Conservation (phyloP, 2,329 filamentous ascomycete genomes). For the Calonectria pteridis region DNA sequence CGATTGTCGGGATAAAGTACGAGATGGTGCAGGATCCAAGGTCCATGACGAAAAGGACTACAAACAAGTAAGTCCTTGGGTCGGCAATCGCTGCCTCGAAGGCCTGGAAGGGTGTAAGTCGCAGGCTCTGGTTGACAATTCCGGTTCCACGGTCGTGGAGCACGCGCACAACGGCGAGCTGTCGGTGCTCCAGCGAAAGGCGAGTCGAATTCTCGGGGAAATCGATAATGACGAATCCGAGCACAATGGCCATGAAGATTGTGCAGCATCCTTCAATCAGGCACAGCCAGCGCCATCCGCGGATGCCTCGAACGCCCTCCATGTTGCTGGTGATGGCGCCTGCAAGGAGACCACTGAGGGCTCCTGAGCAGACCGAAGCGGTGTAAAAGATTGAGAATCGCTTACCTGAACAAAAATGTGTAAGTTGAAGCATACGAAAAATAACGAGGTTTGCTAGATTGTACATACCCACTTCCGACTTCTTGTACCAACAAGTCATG, state of each 20-base stretch:
- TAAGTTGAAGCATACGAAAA: background rate
- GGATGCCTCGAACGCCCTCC: slow-evolving; percentile 65
- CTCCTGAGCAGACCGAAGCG: slow-evolving; percentile 70
- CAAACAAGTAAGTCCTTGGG: slow-evolving; percentile 61
- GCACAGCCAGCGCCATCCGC: slow-evolving; percentile 78
- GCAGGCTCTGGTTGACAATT: slow-evolving; percentile 39
- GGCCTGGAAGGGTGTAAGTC: slow-evolving; percentile 47
- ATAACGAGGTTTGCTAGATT: background rate
- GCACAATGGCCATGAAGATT: slow-evolving; percentile 62
- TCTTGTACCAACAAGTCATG: slow-evolving; percentile 75
- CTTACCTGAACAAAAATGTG: slow-evolving; percentile 58
- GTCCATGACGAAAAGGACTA: slow-evolving; percentile 62
- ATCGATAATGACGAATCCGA: slow-evolving; percentile 75
- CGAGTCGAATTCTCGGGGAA: slow-evolving; percentile 72
- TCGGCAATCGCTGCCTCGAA: slow-evolving; percentile 54
- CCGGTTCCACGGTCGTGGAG: slow-evolving; percentile 59
- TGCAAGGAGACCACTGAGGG: slow-evolving; percentile 73
- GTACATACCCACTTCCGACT: slow-evolving; percentile 25
- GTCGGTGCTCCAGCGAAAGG: slow-evolving; percentile 71
- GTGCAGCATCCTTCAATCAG: slow-evolving; percentile 74
- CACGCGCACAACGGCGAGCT: slow-evolving; percentile 71
- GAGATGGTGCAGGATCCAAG: slow-evolving; percentile 61
- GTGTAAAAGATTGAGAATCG: slow-evolving; percentile 70
- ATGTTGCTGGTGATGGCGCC: slow-evolving; percentile 70
- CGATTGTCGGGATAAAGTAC: slow-evolving; percentile 66